Percentiles rank a stretch among this genome's conserved stretches.
Evolutionary conservation across 306 rosid species (phyloP).

Genomic region (Luffa acutangula): DNA sequence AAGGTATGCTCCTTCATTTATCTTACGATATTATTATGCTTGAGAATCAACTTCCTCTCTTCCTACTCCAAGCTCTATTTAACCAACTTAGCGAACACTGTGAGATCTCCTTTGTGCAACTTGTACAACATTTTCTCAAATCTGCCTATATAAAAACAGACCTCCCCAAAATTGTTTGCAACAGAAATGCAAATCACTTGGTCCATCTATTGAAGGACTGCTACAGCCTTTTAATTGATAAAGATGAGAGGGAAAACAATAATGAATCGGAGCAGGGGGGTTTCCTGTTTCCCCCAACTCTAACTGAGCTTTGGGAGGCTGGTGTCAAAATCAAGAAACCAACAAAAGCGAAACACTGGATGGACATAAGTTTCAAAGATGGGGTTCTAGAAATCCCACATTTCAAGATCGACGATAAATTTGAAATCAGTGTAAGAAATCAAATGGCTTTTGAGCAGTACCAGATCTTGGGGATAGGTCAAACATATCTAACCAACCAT

Average conservation of each 20-base stretch:
- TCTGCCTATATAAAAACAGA: no score
- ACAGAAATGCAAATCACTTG: neutral
- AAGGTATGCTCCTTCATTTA: neutral
- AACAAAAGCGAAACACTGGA: neutral
- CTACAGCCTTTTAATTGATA: neutral
- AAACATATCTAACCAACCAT: neutral
- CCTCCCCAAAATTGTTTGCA: no score
- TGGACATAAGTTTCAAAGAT: neutral
- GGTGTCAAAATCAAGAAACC: neutral
- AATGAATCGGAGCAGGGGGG: neutral
- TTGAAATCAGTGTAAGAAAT: neutral
- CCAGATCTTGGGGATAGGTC: fast-evolving
- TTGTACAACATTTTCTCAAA: no score
- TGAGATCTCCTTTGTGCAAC: no score
- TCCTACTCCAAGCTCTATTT: constrained; percentile 31
- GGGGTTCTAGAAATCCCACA: neutral
- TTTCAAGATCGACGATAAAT: neutral
- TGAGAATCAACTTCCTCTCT: constrained; percentile 67
- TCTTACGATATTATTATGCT: constrained; percentile 49
- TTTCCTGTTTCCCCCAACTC: neutral
- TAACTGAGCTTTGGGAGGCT: neutral
- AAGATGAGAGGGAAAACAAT: no score
- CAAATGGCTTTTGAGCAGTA: neutral
- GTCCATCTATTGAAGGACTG: neutral
- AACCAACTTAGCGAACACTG: neutral